These are phyloP conservation scores for Ramaria sp. DNA, from an alignment of 768 basidiomycete species.

Conservation along the genomic window DNA sequence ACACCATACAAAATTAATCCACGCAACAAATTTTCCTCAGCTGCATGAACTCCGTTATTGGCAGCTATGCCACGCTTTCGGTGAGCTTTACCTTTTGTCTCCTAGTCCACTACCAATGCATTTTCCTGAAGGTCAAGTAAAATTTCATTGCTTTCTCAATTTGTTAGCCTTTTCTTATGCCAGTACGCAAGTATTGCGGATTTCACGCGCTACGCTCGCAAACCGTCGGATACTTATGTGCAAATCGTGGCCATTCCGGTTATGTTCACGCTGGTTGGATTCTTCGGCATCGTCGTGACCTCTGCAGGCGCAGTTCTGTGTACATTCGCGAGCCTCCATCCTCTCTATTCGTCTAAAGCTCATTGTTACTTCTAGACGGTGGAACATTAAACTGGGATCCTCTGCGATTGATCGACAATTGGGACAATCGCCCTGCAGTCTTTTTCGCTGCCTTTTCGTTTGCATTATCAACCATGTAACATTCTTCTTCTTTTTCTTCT, in stretches of 20 bases:
- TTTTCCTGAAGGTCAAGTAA: neutral
- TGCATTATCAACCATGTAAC: conserved; percentile 59
- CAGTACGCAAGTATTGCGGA: conserved; percentile 58
- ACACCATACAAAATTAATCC: neutral
- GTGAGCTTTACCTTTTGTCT: conserved; percentile 21
- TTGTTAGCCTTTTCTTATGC: neutral
- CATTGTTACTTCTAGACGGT: conserved; percentile 28
- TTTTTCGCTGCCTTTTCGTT: conserved; percentile 79
- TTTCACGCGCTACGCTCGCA: conserved; percentile 27
- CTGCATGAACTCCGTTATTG: conserved; percentile 66
- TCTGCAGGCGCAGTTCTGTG: conserved; percentile 60
- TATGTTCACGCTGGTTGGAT: conserved; percentile 66
- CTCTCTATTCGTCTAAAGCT: too few relatives aligned
- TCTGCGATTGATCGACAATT: conserved; percentile 58
- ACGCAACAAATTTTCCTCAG: conserved; percentile 10
- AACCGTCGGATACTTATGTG: conserved; percentile 10
- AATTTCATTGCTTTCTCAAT: neutral
- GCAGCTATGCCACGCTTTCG: conserved; percentile 59
- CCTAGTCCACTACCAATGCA: neutral
- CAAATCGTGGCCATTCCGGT: conserved; percentile 58
- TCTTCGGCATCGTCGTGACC: conserved; percentile 74
- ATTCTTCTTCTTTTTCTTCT: conserved; percentile 17
- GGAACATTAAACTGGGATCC: conserved; percentile 58
- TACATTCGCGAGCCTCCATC: neutral
- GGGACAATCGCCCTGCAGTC: conserved; percentile 77